Percentiles rank a stretch among this genome's conserved stretches.
Evolutionary conservation across 2,329 filamentous ascomycete genomes (phyloP).

Genomic region (Elsinoe ampelina): DNA sequence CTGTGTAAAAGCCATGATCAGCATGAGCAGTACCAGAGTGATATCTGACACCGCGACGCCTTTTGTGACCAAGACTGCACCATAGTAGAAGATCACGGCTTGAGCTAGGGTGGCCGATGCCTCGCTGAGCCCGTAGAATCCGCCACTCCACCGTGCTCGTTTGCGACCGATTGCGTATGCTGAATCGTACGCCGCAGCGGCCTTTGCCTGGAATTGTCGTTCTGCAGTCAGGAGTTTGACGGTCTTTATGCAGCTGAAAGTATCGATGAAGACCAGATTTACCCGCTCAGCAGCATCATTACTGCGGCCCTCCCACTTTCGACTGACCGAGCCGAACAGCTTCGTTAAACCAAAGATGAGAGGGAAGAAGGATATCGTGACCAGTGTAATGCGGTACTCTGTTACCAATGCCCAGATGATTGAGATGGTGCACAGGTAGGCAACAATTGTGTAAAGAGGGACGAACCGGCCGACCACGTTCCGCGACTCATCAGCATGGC

Average conservation of each 20-base stretch:
- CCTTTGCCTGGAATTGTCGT: slow-evolving; percentile 56
- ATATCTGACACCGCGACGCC: slow-evolving; percentile 48
- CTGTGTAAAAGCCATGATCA: slow-evolving; percentile 74
- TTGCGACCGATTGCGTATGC: slow-evolving; percentile 55
- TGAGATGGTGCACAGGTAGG: slow-evolving; percentile 58
- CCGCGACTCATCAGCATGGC: slow-evolving; percentile 78
- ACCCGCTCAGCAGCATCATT: slow-evolving; percentile 54
- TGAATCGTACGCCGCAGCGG: slow-evolving; percentile 41
- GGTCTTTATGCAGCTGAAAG: slow-evolving; percentile 68
- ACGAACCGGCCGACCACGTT: slow-evolving; percentile 72
- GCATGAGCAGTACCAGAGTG: slow-evolving; percentile 66
- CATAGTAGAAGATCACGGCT: slow-evolving; percentile 79
- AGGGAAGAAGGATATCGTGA: slow-evolving; percentile 60
- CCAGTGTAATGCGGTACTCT: slow-evolving; percentile 72
- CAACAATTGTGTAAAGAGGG: slow-evolving; percentile 57
- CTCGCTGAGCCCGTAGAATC: slow-evolving; percentile 70
- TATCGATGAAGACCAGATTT: slow-evolving; percentile 60
- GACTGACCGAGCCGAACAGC: slow-evolving; percentile 54
- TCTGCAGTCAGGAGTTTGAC: slow-evolving; percentile 70
- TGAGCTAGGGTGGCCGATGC: slow-evolving; percentile 61
- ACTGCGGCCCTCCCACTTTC: slow-evolving; percentile 61
- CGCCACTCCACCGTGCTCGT: slow-evolving; percentile 57
- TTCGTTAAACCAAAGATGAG: slow-evolving; percentile 58
- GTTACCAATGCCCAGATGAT: slow-evolving; percentile 64
- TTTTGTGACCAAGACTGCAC: slow-evolving; percentile 52